These are phyloP conservation scores for Lactarius hengduanensis DNA, from an alignment of 768 basidiomycete genomes.

Conservation along the genomic window DNA sequence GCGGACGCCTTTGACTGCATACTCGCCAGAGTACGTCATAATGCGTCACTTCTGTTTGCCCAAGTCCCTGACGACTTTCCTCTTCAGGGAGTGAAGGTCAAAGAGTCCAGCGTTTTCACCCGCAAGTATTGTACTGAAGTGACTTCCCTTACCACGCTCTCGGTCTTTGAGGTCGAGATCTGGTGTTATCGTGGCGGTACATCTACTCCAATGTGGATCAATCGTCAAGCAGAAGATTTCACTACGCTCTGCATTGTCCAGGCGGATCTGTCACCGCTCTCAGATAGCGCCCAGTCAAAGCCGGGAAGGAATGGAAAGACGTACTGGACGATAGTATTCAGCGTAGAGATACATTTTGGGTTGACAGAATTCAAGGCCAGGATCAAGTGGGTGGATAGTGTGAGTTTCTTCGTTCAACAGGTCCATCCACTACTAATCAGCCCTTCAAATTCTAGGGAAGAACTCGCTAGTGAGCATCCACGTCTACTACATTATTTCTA, in stretches of 20 bases:
- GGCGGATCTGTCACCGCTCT: slow-evolving; percentile 71
- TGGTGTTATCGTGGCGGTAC: slow-evolving; percentile 84
- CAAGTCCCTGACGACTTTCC: slow-evolving; percentile 9
- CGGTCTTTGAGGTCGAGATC: slow-evolving; percentile 80
- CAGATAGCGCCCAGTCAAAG: slow-evolving; percentile 69
- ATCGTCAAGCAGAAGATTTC: slow-evolving; percentile 62
- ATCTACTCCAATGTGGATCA: slow-evolving; percentile 70
- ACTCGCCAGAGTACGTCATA: slow-evolving; percentile 54
- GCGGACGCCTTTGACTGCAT: slow-evolving; percentile 85
- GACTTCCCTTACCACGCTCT: slow-evolving; percentile 69
- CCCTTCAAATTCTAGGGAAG: slow-evolving; percentile 47
- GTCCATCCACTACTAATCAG: neutral
- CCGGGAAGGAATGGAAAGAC: slow-evolving; percentile 60
- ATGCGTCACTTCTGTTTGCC: slow-evolving; percentile 9
- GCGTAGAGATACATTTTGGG: slow-evolving; percentile 81
- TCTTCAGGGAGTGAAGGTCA: slow-evolving; percentile 64
- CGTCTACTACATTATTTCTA: neutral
- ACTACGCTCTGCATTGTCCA: slow-evolving; percentile 77
- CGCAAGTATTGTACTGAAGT: slow-evolving; percentile 82
- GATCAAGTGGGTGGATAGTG: slow-evolving; percentile 81
- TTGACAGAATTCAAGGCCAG: slow-evolving; percentile 79
- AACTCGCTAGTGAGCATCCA: slow-evolving; percentile 61
- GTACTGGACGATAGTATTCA: slow-evolving; percentile 84
- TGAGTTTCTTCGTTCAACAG: slow-evolving; percentile 38
- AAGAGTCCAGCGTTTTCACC: slow-evolving; percentile 78